Percentiles rank a stretch among this genome's conserved stretches.
These are phyloP conservation scores for Aurantiochytrium sp. DNA, from an alignment of 108 stramenopile genomes.

Conservation along the genomic window DNA sequence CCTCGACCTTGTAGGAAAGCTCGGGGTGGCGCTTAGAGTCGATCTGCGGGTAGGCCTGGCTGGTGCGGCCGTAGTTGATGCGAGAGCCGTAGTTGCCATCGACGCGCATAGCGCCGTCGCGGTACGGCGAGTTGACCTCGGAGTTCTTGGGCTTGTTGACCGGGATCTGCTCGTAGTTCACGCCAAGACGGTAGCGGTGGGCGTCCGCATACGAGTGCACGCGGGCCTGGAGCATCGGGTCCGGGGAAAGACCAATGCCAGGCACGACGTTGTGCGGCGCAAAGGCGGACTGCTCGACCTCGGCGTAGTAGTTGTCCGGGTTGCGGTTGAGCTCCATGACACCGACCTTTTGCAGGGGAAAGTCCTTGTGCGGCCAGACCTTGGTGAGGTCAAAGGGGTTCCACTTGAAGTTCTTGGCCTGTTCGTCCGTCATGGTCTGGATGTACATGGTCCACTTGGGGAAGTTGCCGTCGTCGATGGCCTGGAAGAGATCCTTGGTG, in stretches of 20 bases:
- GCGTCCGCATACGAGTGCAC: slow-evolving; percentile 60
- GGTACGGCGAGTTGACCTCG: slow-evolving; percentile 38
- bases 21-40: neutral
- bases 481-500: slow-evolving; percentile 59
- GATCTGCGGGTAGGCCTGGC: slow-evolving; percentile 26
- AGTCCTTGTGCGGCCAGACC: slow-evolving; percentile 60
- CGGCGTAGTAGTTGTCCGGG: slow-evolving; percentile 60
- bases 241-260: slow-evolving; percentile 64
- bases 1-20: slow-evolving; percentile 23
- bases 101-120: slow-evolving; percentile 56
- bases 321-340: slow-evolving; percentile 60
- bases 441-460: slow-evolving; percentile 52
- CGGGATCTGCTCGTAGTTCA: slow-evolving; percentile 59
- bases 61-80: slow-evolving; percentile 38
- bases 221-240: slow-evolving; percentile 62
- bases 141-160: slow-evolving; percentile 45
- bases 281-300: slow-evolving; percentile 65
- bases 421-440: slow-evolving; percentile 47
- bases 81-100: slow-evolving; percentile 40
- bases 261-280: slow-evolving; percentile 61
- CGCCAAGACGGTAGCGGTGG: slow-evolving; percentile 60
- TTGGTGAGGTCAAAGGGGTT: slow-evolving; percentile 67
- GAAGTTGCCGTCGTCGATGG: slow-evolving; percentile 48
- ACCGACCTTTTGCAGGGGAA: slow-evolving; percentile 55
- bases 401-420: slow-evolving; percentile 42